Percentiles rank a stretch among this genome's conserved stretches.
These are phyloP conservation scores for Botrytis byssoidea DNA, from an alignment of 2,329 filamentous ascomycete species.

Conservation along the genomic window DNA sequence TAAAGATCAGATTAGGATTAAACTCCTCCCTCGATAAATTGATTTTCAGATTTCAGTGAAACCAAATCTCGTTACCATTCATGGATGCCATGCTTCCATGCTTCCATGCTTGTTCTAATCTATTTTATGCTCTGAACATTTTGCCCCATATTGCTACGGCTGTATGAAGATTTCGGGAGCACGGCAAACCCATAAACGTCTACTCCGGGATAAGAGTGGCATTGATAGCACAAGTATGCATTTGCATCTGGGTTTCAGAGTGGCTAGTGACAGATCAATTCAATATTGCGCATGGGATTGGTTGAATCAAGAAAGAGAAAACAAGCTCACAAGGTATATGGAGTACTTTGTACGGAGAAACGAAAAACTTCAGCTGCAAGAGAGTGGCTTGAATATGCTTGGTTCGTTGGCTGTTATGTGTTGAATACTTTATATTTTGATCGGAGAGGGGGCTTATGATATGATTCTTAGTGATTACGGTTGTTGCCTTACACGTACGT, in stretches of 20 bases:
- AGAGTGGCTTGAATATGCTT: slow-evolving; percentile 3
- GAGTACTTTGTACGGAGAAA: background rate
- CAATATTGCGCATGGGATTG: background rate
- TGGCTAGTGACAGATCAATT: background rate
- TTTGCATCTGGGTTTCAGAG: background rate
- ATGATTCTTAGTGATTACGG: background rate
- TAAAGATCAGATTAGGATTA: background rate
- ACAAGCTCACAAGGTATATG: too few relatives aligned
- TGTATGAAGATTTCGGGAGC: slow-evolving; percentile 4
- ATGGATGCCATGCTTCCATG: too few relatives aligned
- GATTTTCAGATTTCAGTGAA: background rate
- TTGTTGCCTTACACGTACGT: background rate
- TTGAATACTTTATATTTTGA: background rate
- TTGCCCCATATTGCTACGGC: background rate
- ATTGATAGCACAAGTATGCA: background rate
- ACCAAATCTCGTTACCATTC: background rate
- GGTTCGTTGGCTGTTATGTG: slow-evolving; percentile 13
- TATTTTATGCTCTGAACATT: background rate
- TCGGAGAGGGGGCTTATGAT: slow-evolving; percentile 1
- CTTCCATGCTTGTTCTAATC: background rate
- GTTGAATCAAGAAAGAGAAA: too few relatives aligned
- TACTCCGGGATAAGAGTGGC: background rate
- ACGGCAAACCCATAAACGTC: background rate
- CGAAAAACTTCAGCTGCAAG: background rate
- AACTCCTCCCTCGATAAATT: background rate